Conservation (phyloP, 2,329 filamentous ascomycete genomes). For the Coleophoma cylindrospora region DNA sequence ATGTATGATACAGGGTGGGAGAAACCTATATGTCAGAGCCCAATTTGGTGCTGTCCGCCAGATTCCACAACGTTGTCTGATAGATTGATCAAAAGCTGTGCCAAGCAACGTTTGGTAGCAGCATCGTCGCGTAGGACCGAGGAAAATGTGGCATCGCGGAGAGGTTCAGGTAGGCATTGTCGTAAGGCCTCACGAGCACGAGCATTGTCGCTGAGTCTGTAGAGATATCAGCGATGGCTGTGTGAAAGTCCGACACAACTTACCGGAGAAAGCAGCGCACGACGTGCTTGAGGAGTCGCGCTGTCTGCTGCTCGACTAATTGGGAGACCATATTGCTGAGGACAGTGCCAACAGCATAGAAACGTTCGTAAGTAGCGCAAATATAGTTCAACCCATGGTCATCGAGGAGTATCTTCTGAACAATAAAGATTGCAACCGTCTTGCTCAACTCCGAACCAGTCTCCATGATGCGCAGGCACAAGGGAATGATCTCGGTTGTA, state of each 20-base stretch:
- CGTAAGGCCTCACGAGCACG: conserved; percentile 90
- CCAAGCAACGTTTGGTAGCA: conserved; percentile 93
- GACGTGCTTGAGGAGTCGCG: conserved; percentile 92
- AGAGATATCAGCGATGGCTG: not conserved
- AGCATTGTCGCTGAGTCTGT: conserved; percentile 89
- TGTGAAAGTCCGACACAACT: conserved; percentile 24
- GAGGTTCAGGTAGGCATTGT: conserved; percentile 94
- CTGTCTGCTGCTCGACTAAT: conserved; percentile 95
- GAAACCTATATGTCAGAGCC: conserved; percentile 16
- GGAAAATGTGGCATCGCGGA: conserved; percentile 96
- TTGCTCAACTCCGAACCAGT: conserved; percentile 97
- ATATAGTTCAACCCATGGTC: conserved; percentile 98
- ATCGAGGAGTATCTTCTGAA: conserved; percentile 96
- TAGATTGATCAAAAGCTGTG: conserved; percentile 94
- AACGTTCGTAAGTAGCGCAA: conserved; percentile 96
- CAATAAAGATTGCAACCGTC: conserved; percentile 98
- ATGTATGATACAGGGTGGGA: conserved; percentile 21
- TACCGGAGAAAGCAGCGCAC: conserved; percentile 95
- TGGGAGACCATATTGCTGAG: conserved; percentile 98
- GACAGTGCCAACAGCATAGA: conserved; percentile 96
- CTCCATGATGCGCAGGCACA: conserved; percentile 98
- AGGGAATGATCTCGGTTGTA: conserved; percentile 95
- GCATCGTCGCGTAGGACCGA: conserved; percentile 95
- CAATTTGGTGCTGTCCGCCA: conserved; percentile 20
- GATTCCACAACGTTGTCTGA: conserved; percentile 71